These are phyloP conservation scores for Nymphaea colorata DNA, from an alignment of 164 flowering plant species.

Conservation along the genomic window DNA sequence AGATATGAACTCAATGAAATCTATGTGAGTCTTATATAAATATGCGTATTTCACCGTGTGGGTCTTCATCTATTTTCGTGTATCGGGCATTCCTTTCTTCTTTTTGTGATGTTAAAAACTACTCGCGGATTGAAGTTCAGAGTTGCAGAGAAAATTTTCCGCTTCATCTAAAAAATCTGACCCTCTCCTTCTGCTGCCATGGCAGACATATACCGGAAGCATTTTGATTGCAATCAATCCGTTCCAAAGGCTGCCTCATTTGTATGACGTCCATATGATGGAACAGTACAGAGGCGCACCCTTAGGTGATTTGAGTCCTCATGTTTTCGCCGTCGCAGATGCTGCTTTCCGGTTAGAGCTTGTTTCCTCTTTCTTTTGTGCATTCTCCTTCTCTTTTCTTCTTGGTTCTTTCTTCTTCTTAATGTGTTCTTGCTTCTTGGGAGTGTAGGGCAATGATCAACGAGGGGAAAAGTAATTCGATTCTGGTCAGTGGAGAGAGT, in stretches of 20 bases:
- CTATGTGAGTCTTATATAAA: constrained; percentile 36
- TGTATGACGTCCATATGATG: constrained; percentile 61
- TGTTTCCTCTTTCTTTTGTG: constrained; percentile 3
- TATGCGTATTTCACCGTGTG: not conserved
- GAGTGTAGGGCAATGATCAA: constrained; percentile 58
- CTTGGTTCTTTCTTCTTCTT: not conserved
- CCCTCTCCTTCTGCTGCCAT: constrained; percentile 7
- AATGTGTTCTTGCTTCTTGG: not conserved
- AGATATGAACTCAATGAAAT: constrained; percentile 69
- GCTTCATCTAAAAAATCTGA: no score
- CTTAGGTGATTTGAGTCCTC: constrained; percentile 62
- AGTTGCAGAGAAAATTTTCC: no score
- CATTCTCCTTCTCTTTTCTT: not conserved
- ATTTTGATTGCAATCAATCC: constrained; percentile 85
- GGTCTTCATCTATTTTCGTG: not conserved
- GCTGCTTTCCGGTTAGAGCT: constrained; percentile 49
- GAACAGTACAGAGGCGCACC: constrained; percentile 55
- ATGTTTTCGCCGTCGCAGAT: constrained; percentile 87
- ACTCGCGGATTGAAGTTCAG: not conserved
- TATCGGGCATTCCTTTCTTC: constrained; percentile 1
- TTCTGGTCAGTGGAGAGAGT: constrained; percentile 85
- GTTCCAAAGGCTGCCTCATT: constrained; percentile 52
- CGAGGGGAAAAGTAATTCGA: constrained; percentile 64
- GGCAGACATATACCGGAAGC: constrained; percentile 82
- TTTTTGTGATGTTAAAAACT: not conserved